Evolutionary conservation across 768 basidiomycete genomes (phyloP), one percentile per base, ranked within the genome.

Genomic region (Lactarius indigo): DNA sequence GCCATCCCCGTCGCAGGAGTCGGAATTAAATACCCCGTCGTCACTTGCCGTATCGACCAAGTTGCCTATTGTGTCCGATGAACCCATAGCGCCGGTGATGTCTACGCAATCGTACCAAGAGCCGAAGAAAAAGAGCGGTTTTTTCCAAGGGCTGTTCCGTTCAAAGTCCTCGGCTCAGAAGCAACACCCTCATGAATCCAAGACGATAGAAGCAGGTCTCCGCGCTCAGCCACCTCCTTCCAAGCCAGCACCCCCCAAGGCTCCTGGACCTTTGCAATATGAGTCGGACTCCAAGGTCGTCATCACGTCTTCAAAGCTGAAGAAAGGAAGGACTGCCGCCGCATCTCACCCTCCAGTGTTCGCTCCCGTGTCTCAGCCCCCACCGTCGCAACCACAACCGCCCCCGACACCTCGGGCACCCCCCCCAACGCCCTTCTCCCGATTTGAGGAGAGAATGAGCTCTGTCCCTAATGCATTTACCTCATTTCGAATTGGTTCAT

Each of bases 401-500:
- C 39, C 41, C n/a, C 37, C 47, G 5, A 20, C 63, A 15, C 37
- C 39, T 13, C n/a, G n/a, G n/a, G 55, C 63, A 8, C 62, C 59
- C 28, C 39, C 57, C 23, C 58, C 61, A 28, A 56, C 54, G 33
- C 52, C 52, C 44, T 12, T 61, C 5, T 58, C 58, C 30, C 61
- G 41, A 39, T 37, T 57, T 10, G 62, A 68, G 28, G 56, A 55
- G 42, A 70, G 39, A 20, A 82, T 76, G 63, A 79, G 79, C 64
- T 72, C 78, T 12, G 78, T 76, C 23, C 75, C 82, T 37, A 83
- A 81, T 61, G 79, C 85, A 26, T 86, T 87, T 70, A 83, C 82
- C 20, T 84, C 89, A 0, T 89, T 90, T 75, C 84, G 85, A 54
- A 82, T 90, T 71, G 69, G 90, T 69, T 80, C 79, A 69, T 80